phyloP scores from a whole-genome alignment of 345 rosid genomes.

The Viola odorata region DNA sequence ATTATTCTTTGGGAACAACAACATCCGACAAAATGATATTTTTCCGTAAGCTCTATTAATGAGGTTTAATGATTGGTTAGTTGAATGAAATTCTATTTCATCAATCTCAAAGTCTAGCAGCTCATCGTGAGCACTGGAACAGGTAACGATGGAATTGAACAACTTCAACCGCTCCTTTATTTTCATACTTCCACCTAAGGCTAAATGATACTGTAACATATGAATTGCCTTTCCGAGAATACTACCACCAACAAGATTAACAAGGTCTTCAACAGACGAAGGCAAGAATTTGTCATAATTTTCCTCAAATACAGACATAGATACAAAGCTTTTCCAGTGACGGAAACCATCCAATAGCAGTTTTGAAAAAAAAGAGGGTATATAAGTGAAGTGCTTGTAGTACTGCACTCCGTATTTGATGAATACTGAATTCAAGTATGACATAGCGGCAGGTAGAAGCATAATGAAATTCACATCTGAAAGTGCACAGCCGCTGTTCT shows the following conservation, averaged over 20 bases:
- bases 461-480: conserved; percentile 50
- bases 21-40: conserved; percentile 46
- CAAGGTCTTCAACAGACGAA: conserved; percentile 46
- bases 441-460: conserved; percentile 71
- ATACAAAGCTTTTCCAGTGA: conserved; percentile 58
- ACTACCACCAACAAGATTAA: conserved; percentile 48
- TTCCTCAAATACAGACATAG: conserved; percentile 49
- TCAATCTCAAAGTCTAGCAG: conserved; percentile 49
- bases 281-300: conserved; percentile 40
- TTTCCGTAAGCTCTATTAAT: conserved; percentile 55
- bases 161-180: conserved; percentile 45
- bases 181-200: conserved; percentile 40
- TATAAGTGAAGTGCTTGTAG: conserved; percentile 26
- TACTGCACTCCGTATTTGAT: conserved; percentile 41
- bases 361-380: conserved; percentile 53
- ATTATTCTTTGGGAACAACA: conserved; percentile 50
- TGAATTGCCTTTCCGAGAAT: conserved; percentile 63
- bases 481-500: conserved; percentile 24
- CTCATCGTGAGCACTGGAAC: conserved; percentile 33
- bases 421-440: conserved; percentile 41
- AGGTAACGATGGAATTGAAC: conserved; percentile 39
- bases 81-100: conserved; percentile 40
- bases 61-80: conserved; percentile 43
- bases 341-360: conserved; percentile 50
- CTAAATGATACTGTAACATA: conserved; percentile 56